Evolutionary conservation across 192 early-diverging fungal genomes (phyloP).

Genomic region (Diversispora eburnea): DNA sequence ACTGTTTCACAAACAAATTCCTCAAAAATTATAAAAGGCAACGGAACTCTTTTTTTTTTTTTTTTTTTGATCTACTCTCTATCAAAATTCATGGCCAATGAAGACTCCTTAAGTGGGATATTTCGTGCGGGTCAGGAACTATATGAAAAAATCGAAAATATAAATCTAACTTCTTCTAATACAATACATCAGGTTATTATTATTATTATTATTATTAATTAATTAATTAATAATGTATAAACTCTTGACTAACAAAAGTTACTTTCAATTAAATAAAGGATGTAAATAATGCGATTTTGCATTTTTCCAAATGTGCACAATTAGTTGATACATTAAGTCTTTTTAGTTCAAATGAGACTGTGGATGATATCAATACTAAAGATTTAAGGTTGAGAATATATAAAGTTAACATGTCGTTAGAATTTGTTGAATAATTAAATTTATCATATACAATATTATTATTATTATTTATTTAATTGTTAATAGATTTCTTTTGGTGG

Average conservation of each 20-base stretch:
- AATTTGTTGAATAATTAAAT: no score
- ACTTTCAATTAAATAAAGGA: constrained; percentile 36
- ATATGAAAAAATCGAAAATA: constrained; percentile 39
- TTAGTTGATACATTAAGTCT: constrained; percentile 61
- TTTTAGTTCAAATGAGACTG: constrained; percentile 83
- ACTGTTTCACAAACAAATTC: no score
- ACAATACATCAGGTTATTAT: constrained; percentile 29
- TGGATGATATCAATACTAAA: constrained; percentile 82
- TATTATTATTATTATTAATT: background rate
- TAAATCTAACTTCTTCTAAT: constrained; percentile 44
- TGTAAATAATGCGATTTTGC: constrained; percentile 46
- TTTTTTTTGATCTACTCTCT: no score
- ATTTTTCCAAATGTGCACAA: constrained; percentile 42
- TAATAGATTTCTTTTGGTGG: constrained; percentile 52
- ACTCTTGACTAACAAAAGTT: background rate
- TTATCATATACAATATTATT: no score
- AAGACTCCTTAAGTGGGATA: constrained; percentile 28
- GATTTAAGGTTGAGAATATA: constrained; percentile 58
- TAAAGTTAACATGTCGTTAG: background rate
- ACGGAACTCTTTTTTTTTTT: no score
- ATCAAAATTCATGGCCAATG: no score
- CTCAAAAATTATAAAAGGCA: no score
- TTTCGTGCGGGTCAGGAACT: constrained; percentile 32
- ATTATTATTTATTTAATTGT: no score
- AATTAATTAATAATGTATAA: background rate